Evolutionary conservation across 2,329 filamentous ascomycete genomes (phyloP).

Genomic region (Stromatinia cepivora): DNA sequence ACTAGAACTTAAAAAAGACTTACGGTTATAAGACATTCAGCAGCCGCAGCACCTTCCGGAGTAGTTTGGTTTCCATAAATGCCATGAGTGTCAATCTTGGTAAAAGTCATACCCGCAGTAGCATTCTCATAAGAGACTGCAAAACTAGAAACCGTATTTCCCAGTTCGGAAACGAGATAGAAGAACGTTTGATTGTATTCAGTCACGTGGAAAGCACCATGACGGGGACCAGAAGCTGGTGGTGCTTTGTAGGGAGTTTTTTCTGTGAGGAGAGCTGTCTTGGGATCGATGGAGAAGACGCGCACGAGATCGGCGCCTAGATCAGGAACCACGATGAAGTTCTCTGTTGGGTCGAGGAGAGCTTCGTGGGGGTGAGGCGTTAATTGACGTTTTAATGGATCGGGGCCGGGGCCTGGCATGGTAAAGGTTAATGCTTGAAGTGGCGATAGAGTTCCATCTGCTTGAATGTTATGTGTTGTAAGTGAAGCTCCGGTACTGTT

Average conservation of each 20-base stretch:
- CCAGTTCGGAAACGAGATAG: constrained; percentile 51
- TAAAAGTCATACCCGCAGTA: constrained; percentile 46
- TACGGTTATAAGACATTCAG: constrained; percentile 61
- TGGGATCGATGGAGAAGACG: constrained; percentile 48
- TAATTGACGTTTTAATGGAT: constrained; percentile 44
- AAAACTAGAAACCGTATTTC: constrained; percentile 52
- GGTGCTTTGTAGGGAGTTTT: constrained; percentile 42
- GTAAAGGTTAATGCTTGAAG: constrained; percentile 48
- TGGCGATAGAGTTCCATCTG: constrained; percentile 22
- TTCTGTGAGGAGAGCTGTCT: constrained; percentile 42
- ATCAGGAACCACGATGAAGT: constrained; percentile 53
- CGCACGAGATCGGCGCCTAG: constrained; percentile 53
- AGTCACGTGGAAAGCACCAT: constrained; percentile 49
- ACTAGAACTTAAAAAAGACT: constrained; percentile 38
- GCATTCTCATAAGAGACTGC: constrained; percentile 52
- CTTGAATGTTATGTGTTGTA: constrained; percentile 10
- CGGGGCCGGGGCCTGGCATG: constrained; percentile 41
- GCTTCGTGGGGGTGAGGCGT: constrained; percentile 53
- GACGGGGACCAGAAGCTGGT: constrained; percentile 53
- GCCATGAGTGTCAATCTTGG: constrained; percentile 49
- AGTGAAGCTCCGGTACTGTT: constrained; percentile 32
- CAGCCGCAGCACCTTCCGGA: constrained; percentile 48
- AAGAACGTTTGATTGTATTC: constrained; percentile 35
- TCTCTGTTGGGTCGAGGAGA: constrained; percentile 52
- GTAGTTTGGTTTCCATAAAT: constrained; percentile 47